Base-by-base conservation (phyloP, 441 rosid genomes). In the Arabidopsis lyrata region DNA sequence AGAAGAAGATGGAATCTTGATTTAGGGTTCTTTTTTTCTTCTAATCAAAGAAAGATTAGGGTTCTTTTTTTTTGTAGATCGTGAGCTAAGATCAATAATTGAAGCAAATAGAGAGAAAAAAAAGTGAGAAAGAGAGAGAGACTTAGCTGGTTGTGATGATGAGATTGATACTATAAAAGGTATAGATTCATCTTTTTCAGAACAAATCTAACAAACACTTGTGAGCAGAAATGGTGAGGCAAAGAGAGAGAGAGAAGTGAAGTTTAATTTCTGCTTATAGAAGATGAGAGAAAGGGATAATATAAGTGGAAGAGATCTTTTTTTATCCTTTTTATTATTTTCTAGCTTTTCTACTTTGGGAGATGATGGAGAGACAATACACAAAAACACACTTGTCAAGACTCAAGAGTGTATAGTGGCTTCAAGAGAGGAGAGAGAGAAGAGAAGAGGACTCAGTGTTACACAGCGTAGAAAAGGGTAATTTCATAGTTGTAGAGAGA, bases 401-500 rank as follows among this genome's bases (percentile, higher is more conserved):
- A 68, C 20, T 75, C 69, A 61, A 54, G 31, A 39, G 20, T 66
- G 64, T 15, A 13, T 59, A 36, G 48, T 59, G 38, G 60, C 31
- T 75, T 59, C 69, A 68, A 67, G 73, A 55, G 20, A 45, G 56
- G 71, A 63, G 48, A 74, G 44, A 74, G 57, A 65, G 69, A 64
- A 57, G 48, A 77, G 77, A 79, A 79, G 77, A 49, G 44, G 81
- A 86, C 87, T 77, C 77, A 70, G 64, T 86, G 90, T 86, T 81
- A 74, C 66, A 58, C 69, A 76, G 80, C 82, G 83, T 68, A 41
- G 77, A 79, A 79, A 63, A 75, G 64, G n/a, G 68, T 73, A 57
- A 78, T 22, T 62, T 65, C 74, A 81, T 79, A 84, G 84, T n/a
- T 53, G 39, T 70, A 59, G 77, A 76, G 74, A 80, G 82, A 77